A percentile compares a stretch with the other conserved stretches of the same genome.
Evolutionary conservation across 192 early-diverging fungal species (phyloP).

Genomic region (Dimargaris verticillata): DNA sequence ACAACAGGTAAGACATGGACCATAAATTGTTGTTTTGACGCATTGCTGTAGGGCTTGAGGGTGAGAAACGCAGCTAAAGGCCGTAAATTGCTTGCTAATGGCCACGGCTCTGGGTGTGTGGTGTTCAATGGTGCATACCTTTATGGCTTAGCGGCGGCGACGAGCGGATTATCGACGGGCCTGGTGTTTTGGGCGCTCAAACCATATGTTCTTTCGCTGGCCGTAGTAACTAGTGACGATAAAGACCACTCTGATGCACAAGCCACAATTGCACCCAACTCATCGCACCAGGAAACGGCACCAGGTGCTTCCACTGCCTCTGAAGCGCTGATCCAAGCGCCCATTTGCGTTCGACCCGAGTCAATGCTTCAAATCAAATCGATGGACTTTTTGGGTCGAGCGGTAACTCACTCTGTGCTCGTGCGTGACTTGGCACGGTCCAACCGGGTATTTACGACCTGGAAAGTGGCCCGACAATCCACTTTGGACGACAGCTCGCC

Average conservation of each 20-base stretch:
- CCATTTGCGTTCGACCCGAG: too few species aligned
- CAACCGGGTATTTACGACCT: slow-evolving; percentile 7
- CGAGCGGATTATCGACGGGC: slow-evolving; percentile 5
- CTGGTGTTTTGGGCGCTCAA: slow-evolving; percentile 2
- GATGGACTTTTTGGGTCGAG: slow-evolving; percentile 4
- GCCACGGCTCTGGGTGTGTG: too few species aligned
- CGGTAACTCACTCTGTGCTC: not conserved
- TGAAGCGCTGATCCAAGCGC: too few species aligned
- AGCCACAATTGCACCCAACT: not conserved
- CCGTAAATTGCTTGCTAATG: too few species aligned
- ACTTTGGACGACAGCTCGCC: not conserved
- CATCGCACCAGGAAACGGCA: not conserved
- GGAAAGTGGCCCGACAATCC: not conserved
- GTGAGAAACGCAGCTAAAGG: too few species aligned
- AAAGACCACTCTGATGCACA: not conserved
- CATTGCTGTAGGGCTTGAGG: too few species aligned
- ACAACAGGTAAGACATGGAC: not conserved
- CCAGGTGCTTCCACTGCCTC: too few species aligned
- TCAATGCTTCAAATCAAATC: not conserved
- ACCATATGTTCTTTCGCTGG: not conserved
- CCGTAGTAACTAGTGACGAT: not conserved
- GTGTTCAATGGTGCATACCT: too few species aligned
- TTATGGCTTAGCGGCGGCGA: not conserved
- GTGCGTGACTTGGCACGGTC: not conserved
- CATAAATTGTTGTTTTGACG: too few species aligned